Evolutionary conservation across 768 basidiomycete species (phyloP).

Genomic region (Coprinellus micaceus): DNA sequence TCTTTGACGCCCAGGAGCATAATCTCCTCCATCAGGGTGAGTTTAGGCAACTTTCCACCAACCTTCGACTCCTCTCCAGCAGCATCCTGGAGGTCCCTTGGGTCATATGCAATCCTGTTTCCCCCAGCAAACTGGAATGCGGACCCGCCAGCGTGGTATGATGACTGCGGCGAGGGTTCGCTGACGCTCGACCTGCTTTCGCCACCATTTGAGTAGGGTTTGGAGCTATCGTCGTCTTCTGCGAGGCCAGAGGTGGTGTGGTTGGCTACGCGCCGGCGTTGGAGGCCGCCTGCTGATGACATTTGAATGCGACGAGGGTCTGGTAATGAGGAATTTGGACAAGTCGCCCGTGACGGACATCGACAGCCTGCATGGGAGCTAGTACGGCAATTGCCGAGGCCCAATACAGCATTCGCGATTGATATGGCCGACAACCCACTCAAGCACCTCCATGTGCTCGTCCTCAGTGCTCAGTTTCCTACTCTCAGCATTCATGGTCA

Average conservation of each 20-base stretch:
- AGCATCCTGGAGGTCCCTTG: slow-evolving; percentile 75
- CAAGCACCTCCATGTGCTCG: no score
- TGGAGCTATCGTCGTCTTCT: not conserved
- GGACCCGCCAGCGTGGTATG: slow-evolving; percentile 39
- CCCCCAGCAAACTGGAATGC: slow-evolving; percentile 72
- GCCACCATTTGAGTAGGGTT: not conserved
- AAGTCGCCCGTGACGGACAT: not conserved
- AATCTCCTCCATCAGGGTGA: slow-evolving; percentile 98
- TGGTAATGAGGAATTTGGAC: not conserved
- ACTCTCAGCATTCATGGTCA: no score
- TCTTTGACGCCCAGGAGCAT: slow-evolving; percentile 92
- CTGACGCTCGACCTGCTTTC: not conserved
- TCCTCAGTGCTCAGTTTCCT: no score
- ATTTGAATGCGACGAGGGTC: not conserved
- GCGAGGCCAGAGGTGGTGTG: not conserved
- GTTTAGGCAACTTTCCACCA: slow-evolving; percentile 72
- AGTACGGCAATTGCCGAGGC: not conserved
- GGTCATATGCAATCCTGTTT: slow-evolving; percentile 89
- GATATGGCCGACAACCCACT: no score
- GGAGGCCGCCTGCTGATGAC: slow-evolving; percentile 2
- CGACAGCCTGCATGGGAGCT: not conserved
- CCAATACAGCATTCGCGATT: not conserved
- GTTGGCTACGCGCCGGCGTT: slow-evolving; percentile 2
- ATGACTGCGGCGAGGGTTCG: not conserved
- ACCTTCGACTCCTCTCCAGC: slow-evolving; percentile 57